Evolutionary conservation across 768 basidiomycete genomes (phyloP).

Genomic region (Stropharia rugosoannulata): DNA sequence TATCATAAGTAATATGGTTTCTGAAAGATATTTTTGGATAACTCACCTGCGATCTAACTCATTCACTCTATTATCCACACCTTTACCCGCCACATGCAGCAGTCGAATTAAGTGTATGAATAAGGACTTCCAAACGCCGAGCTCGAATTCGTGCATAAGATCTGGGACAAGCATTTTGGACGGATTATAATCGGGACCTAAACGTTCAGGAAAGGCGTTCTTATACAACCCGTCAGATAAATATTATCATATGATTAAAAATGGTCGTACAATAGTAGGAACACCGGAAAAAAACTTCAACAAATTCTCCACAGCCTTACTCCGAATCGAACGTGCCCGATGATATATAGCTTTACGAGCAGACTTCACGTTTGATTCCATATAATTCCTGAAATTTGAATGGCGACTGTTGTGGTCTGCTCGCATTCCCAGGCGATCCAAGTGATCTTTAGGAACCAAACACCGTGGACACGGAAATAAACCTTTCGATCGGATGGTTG

Average conservation of each 20-base stretch:
- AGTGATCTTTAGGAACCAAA: conserved; percentile 20
- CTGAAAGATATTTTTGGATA: background rate
- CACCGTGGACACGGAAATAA: conserved; percentile 35
- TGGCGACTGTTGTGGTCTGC: background rate
- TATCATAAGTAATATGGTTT: conserved; percentile 9
- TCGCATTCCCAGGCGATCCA: conserved; percentile 9
- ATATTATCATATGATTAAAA: background rate
- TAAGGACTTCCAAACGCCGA: too few relatives aligned
- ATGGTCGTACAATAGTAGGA: background rate
- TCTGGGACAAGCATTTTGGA: too few relatives aligned
- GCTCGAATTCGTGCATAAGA: too few relatives aligned
- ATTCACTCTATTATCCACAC: too few relatives aligned
- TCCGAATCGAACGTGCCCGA: background rate
- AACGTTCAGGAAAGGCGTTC: background rate
- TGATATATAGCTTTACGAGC: background rate
- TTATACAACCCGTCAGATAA: background rate
- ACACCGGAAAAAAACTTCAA: background rate
- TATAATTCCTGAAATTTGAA: background rate
- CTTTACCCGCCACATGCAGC: too few relatives aligned
- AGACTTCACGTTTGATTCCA: background rate
- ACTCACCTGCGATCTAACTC: background rate
- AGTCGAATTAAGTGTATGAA: too few relatives aligned
- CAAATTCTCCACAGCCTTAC: background rate
- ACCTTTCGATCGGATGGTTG: conserved; percentile 34
- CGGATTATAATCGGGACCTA: background rate